These are phyloP conservation scores for Crithidia thermophila DNA, from an alignment of 208 protist genomes.

Conservation along the genomic window DNA sequence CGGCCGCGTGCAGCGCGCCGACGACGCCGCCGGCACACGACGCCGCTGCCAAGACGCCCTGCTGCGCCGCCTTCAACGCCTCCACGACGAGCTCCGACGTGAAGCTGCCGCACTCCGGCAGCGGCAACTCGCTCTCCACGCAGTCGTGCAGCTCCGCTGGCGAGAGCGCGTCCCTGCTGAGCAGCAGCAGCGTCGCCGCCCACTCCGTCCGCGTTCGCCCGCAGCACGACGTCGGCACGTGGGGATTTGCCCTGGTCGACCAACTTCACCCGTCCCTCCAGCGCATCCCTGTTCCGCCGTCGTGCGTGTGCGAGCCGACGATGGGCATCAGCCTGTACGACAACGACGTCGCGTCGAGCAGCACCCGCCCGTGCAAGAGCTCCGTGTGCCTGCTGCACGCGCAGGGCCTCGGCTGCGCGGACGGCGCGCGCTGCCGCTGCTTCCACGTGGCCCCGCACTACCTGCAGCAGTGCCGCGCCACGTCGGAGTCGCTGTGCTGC, in stretches of 20 bases:
- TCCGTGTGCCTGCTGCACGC: constrained; percentile 45
- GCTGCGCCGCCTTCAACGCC: constrained; percentile 2
- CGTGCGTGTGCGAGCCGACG: constrained; percentile 44
- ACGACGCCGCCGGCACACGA: background rate
- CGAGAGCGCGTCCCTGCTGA: constrained; percentile 23
- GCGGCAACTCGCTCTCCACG: constrained; percentile 28
- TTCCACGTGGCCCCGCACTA: constrained; percentile 52
- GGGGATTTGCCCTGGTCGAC: constrained; percentile 61
- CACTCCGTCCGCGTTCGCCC: constrained; percentile 19
- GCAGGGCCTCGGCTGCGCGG: constrained; percentile 34
- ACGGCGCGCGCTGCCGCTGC: constrained; percentile 34
- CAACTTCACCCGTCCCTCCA: constrained; percentile 45
- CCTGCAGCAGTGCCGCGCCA: constrained; percentile 38
- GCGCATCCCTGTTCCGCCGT: constrained; percentile 52
- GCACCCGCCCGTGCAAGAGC: constrained; percentile 52
- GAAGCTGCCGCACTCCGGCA: constrained; percentile 30
- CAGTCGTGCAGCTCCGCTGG: constrained; percentile 27
- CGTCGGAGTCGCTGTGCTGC: constrained; percentile 47
- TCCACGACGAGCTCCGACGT: background rate
- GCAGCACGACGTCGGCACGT: constrained; percentile 35
- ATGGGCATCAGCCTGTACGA: constrained; percentile 47
- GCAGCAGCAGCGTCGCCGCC: constrained; percentile 15
- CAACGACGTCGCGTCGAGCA: constrained; percentile 52
- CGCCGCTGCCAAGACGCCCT: constrained; percentile 3
- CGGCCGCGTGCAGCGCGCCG: background rate